phyloP scores from a whole-genome alignment of 495 filamentous ascomycete genomes.

The Bathelium albidoporum region DNA sequence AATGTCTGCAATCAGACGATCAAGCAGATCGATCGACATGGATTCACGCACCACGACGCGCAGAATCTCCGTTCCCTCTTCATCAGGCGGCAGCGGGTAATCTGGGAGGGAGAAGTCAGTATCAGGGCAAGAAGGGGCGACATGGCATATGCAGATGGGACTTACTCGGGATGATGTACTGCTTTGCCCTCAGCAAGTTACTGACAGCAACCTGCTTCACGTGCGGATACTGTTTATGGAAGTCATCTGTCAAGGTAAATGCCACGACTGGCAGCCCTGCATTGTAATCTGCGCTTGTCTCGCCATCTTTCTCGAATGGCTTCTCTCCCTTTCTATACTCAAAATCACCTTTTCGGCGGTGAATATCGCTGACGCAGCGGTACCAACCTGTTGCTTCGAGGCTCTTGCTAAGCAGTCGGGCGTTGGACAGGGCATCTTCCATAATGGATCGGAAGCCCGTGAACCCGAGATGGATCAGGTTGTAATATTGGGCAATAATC shows the following conservation, averaged over 20 bases:
- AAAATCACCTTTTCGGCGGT: slow-evolving; percentile 42
- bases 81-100: slow-evolving; percentile 57
- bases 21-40: slow-evolving; percentile 59
- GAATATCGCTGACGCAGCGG: slow-evolving; percentile 59
- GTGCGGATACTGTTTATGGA: slow-evolving; percentile 51
- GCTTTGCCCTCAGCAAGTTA: slow-evolving; percentile 53
- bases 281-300: slow-evolving; percentile 52
- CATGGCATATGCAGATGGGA: slow-evolving; percentile 4
- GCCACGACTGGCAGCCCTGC: slow-evolving; percentile 63
- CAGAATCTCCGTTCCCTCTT: slow-evolving; percentile 56
- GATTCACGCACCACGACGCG: slow-evolving; percentile 59
- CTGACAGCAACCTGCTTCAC: slow-evolving; percentile 58
- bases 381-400: slow-evolving; percentile 64
- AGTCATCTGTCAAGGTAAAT: slow-evolving; percentile 54
- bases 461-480: slow-evolving; percentile 64
- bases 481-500: slow-evolving; percentile 66
- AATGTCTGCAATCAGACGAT: slow-evolving; percentile 48
- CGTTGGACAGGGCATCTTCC: slow-evolving; percentile 62
- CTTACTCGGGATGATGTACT: slow-evolving; percentile 62
- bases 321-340: slow-evolving; percentile 28
- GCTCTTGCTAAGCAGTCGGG: slow-evolving; percentile 54
- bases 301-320: slow-evolving; percentile 31
- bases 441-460: slow-evolving; percentile 55
- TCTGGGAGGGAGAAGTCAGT: slow-evolving; percentile 26
- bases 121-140: neutral